Evolutionary conservation across 352 stramenopile species (phyloP), one percentile per base, ranked within the genome.

Genomic region (Phytophthora pinifolia): DNA sequence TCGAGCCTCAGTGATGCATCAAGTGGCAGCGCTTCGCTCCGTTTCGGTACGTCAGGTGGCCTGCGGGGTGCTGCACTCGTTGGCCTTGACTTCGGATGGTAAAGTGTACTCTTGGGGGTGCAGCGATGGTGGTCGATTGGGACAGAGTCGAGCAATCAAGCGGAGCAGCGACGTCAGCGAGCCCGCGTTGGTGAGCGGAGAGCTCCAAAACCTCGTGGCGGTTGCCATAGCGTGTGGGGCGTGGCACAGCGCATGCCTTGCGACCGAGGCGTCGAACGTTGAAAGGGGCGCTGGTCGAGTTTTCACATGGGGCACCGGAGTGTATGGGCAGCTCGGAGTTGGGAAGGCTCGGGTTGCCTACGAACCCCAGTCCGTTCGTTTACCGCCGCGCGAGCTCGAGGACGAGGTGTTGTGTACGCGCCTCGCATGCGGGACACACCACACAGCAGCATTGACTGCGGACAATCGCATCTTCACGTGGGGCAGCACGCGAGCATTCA

Each of bases 81-180:
- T 97, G 57, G 93, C 82, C 5, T 64, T 98, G 3, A 92, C 80
- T 2, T 60, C 69, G 0, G 74, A 96, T 25, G 96, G 96, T 2
- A 66, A 81, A 9, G 79, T 98, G 1, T 98, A 89, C 59, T 88
- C 91, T 1, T 99, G 95, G 92, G 96, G 97, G 9, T 96, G 84
- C 65, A 92, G 79, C 41, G 96, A 99, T 57, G 93, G 83, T 20
- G 79, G 80, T 3, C 60, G 78, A 22, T 74, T 91, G n/a, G 76
- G 74, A 1, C 68, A 67, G 2, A 67, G 70, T 10, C 27, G 46
- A 34, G 15, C 25, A 30, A 35, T 52, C 49, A 65, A 55, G 31
- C 35, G 25, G n/a, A 56, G 18, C 18, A 51, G 55, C 17, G 45
- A 78, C 43, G 30, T 58, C n/a, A 55, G 25, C 18, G 55, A 67